Evolutionary conservation across 2,329 filamentous ascomycete species (phyloP).

Genomic region (Fusarium subtropicale): DNA sequence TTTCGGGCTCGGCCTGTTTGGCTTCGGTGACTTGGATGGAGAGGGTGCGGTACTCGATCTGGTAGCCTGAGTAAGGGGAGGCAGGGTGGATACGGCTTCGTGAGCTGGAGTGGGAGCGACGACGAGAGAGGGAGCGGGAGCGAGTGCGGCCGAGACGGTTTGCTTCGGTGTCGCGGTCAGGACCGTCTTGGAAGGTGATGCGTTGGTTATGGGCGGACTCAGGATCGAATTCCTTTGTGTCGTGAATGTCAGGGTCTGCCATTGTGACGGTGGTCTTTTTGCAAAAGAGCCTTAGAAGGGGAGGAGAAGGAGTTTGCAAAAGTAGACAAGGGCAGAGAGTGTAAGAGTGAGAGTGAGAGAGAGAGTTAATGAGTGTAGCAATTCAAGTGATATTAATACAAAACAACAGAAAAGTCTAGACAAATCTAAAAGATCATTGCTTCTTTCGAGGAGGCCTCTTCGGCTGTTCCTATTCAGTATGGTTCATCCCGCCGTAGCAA

Average conservation of each 20-base stretch:
- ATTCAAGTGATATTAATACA: conserved; percentile 17
- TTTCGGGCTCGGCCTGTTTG: conserved; percentile 44
- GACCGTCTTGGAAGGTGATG: conserved; percentile 39
- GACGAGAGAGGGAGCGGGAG: conserved; percentile 33
- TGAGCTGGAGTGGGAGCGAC: conserved; percentile 39
- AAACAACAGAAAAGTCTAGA: conserved; percentile 22
- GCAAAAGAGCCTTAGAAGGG: not conserved
- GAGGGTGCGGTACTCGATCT: conserved; percentile 56
- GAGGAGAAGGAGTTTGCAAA: not conserved
- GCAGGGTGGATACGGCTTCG: conserved; percentile 47
- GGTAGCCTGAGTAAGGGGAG: conserved; percentile 53
- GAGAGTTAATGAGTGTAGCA: not conserved
- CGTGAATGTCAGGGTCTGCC: conserved; percentile 37
- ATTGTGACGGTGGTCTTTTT: conserved; percentile 9
- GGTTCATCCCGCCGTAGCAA: not conserved
- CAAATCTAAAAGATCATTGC: conserved; percentile 4
- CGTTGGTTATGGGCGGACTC: conserved; percentile 31
- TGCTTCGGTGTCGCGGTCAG: conserved; percentile 14
- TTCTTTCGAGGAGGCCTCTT: conserved; percentile 29
- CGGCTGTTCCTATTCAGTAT: conserved; percentile 12
- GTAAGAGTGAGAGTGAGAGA: conserved; percentile 1
- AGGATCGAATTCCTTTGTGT: conserved; percentile 30
- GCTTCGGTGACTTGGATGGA: conserved; percentile 56
- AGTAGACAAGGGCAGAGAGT: not conserved
- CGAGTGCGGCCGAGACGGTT: conserved; percentile 20